phyloP scores from a whole-genome alignment of 2,329 filamentous ascomycete genomes.

The Nothopassalora personata region DNA sequence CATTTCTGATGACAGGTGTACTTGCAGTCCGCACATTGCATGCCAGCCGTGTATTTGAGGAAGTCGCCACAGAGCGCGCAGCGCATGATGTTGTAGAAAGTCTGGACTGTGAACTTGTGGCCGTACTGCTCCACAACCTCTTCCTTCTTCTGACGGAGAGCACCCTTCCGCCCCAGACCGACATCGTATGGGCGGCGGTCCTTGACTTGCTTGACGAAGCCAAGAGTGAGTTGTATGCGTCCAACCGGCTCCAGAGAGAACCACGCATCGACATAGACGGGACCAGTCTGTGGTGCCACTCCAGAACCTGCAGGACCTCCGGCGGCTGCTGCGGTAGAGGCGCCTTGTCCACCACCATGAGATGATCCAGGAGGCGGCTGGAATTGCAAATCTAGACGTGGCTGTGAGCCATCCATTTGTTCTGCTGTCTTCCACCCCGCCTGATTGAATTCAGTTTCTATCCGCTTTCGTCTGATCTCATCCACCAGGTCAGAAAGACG shows the following conservation, averaged over 20 bases:
- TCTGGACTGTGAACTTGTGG: constrained; percentile 97
- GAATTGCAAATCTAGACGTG: constrained; percentile 52
- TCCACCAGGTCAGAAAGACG: constrained; percentile 95
- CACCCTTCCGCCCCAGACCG: constrained; percentile 88
- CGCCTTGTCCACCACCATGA: constrained; percentile 24
- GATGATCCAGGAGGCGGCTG: constrained; percentile 43
- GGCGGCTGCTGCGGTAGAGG: constrained; percentile 36
- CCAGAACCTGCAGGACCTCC: constrained; percentile 36
- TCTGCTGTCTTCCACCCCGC: constrained; percentile 97
- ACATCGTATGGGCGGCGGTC: constrained; percentile 78
- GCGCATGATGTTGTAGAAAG: constrained; percentile 99
- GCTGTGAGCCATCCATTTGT: constrained; percentile 68
- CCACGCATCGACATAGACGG: constrained; percentile 77
- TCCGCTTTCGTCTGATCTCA: constrained; percentile 94
- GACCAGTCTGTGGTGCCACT: constrained; percentile 47
- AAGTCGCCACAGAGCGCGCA: constrained; percentile 97
- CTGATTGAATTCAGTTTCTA: constrained; percentile 90
- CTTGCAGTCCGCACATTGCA: constrained; percentile 99
- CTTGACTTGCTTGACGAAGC: constrained; percentile 85
- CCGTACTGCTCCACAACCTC: constrained; percentile 98
- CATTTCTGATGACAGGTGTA: constrained; percentile 99
- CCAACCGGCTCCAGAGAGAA: constrained; percentile 94
- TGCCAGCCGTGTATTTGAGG: constrained; percentile 95
- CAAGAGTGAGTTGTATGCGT: constrained; percentile 83
- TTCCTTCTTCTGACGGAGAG: constrained; percentile 95